Base-by-base conservation (phyloP, 148 eudicot genomes). In the Dysphania ambrosioides region DNA sequence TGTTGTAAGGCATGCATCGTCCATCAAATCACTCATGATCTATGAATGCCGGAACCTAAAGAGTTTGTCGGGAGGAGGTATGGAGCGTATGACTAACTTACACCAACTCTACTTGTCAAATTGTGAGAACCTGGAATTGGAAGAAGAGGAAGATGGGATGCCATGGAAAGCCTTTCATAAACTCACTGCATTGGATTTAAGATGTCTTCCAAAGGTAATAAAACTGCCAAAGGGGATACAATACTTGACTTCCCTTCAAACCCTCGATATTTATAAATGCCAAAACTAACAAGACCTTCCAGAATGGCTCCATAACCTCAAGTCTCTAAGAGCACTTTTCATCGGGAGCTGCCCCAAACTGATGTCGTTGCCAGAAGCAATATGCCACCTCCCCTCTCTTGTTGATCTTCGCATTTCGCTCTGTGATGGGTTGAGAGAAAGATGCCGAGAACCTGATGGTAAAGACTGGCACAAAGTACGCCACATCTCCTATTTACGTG, bases 281-380 rank as follows among this genome's bases (percentile, higher is more conserved):
- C 2, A 7, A 0, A 36, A 27, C 21, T 63, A 71, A 40, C 61
- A 47, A 27, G 49, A 32, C 2, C 34, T 77, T 6, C 80, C 80
- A 13, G 75, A 64, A 53, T 77, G 75, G 56, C 35, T 71, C 21
- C 8, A 32, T 34, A 5, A 32, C 55, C 44, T 62, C 18, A 26
- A 51, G 3, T 71, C 40, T 63, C 29, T 77, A 18, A 34, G n/a
- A 6, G 1, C 7, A 2, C 75, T 77, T 65, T 0, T 19, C 1
- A 24, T 77, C 0, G 1, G 0, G 1, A 1, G 0, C 0, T 72
- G 72, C 42, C 13, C 0, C 6, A 27, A 16, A 56, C n/a, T 78
- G 34, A 41, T 41, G 3, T 72, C 76, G 12, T 57, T 78, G 47
- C 81, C 81, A 30, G 72, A 72, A 66, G 36, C 71, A 23, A 72